phyloP scores from a whole-genome alignment of 768 basidiomycete species.

The Xerocomus brunneocitrinus region DNA sequence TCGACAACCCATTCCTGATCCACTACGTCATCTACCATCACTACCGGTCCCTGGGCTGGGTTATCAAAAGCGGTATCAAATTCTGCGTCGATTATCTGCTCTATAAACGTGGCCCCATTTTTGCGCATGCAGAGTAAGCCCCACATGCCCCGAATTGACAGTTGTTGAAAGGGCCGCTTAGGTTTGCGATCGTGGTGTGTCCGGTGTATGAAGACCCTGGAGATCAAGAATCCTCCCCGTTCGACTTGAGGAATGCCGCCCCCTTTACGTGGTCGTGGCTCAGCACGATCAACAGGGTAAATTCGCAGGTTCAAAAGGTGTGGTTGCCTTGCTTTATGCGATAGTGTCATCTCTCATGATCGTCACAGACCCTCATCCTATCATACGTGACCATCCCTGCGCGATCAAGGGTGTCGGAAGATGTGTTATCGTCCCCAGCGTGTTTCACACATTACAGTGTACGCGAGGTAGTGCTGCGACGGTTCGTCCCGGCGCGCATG shows the following conservation, averaged over 20 bases:
- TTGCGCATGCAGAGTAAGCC: constrained; percentile 90
- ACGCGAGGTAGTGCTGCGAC: constrained; percentile 74
- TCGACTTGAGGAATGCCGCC: constrained; percentile 57
- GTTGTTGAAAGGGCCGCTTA: constrained; percentile 29
- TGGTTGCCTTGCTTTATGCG: constrained; percentile 31
- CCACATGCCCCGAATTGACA: neutral
- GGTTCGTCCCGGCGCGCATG: constrained; percentile 92
- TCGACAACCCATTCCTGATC: constrained; percentile 91
- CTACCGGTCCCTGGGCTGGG: constrained; percentile 95
- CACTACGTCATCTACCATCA: constrained; percentile 92
- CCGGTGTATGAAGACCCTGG: constrained; percentile 84
- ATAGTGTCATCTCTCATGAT: constrained; percentile 1
- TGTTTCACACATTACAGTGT: constrained; percentile 75
- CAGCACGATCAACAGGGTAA: constrained; percentile 94
- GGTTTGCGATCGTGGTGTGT: constrained; percentile 87
- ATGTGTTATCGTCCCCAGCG: constrained; percentile 62
- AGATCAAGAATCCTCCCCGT: constrained; percentile 63
- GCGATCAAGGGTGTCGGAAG: constrained; percentile 46
- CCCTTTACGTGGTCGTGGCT: constrained; percentile 94
- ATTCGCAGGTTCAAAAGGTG: constrained; percentile 96
- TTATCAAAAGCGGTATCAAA: constrained; percentile 92
- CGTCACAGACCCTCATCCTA: constrained; percentile 74
- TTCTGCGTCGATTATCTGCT: constrained; percentile 95
- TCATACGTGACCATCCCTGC: constrained; percentile 93
- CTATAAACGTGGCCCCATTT: constrained; percentile 93